Percentiles rank a stretch among this genome's conserved stretches.
Evolutionary conservation across 2,329 filamentous ascomycete genomes (phyloP).

Genomic region (Aspergillus hortae): DNA sequence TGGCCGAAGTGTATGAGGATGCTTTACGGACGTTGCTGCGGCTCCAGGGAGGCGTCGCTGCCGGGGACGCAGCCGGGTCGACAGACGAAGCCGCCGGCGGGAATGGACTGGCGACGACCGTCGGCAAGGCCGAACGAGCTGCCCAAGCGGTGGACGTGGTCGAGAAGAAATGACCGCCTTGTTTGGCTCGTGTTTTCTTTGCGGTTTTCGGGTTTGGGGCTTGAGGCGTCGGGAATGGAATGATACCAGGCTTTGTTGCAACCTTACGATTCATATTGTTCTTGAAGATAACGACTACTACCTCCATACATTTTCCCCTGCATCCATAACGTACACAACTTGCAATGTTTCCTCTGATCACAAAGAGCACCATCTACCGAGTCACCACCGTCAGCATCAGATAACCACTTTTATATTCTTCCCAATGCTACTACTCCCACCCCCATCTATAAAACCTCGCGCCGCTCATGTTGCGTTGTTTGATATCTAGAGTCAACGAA

Average conservation of each 20-base stretch:
- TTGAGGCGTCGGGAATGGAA: conserved; percentile 9
- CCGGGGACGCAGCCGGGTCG: conserved; percentile 15
- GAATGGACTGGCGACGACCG: conserved; percentile 42
- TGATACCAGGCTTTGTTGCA: conserved; percentile 5
- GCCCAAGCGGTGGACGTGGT: conserved; percentile 45
- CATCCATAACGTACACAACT: too few relatives aligned
- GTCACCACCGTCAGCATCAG: background rate
- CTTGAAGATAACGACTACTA: background rate
- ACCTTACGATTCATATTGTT: background rate
- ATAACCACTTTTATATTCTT: conserved; percentile 7
- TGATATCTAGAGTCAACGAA: conserved; percentile 13
- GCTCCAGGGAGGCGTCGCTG: conserved; percentile 35
- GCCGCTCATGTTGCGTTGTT: conserved; percentile 13
- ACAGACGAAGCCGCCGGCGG: conserved; percentile 23
- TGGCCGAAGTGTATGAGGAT: conserved; percentile 40
- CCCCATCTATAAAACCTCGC: conserved; percentile 15
- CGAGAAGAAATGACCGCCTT: conserved; percentile 37
- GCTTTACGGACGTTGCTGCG: conserved; percentile 36
- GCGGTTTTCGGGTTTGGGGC: conserved; percentile 9
- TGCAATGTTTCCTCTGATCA: background rate
- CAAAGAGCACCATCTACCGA: background rate
- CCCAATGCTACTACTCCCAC: conserved; percentile 5
- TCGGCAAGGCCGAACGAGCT: conserved; percentile 46
- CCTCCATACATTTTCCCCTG: background rate
- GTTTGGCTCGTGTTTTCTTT: conserved; percentile 9